Evolutionary conservation across 2,329 filamentous ascomycete genomes (phyloP), one percentile per base, ranked within the genome.

Genomic region (Bisporella sp.): DNA sequence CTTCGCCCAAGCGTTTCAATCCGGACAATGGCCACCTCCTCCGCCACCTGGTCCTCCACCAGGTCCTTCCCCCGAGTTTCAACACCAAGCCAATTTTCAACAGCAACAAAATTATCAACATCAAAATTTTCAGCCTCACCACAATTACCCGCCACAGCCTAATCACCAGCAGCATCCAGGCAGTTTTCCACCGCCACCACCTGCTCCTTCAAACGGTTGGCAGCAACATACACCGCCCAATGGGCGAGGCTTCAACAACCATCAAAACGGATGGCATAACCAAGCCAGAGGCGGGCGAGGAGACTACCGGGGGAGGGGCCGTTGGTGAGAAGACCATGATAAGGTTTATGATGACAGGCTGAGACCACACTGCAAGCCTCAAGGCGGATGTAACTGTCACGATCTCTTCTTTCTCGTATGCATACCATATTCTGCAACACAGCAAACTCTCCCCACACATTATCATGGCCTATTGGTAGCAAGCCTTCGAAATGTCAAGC

Each of bases 221-320:
- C 60, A 62, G 44, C 46, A 46, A 4, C 39, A 31, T 4, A 33
- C 29, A 32, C 50, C 47, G 41, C 54, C 52, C 40, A 44, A 53
- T 45, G 53, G 59, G 28, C 54, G 59, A 55, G 58, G 57, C 30
- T 58, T 58, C 40, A 54, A 54, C 43, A 59, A 57, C 45, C 44
- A 52, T 13, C 35, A 37, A n/a, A 56, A 54, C 48, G 59, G 53
- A 48, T 61, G 59, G 59, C 61, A 61, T 39, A 56, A 56, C 41
- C 48, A 50, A 31, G 55, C 52, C n/a, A 54, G 62, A 45, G 57
- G 59, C 39, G 57, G 61, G 6, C 55, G 59, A 46, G 61, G 61
- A 48, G 55, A 56, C 42, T 61, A 61, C 55, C 49, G 60, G 49
- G 60, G 61, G 40, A 49, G 59, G 30, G 59, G 61, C 13, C 54